Conservation (phyloP, 2,329 filamentous ascomycete species). For the Coniochaeta sp. region DNA sequence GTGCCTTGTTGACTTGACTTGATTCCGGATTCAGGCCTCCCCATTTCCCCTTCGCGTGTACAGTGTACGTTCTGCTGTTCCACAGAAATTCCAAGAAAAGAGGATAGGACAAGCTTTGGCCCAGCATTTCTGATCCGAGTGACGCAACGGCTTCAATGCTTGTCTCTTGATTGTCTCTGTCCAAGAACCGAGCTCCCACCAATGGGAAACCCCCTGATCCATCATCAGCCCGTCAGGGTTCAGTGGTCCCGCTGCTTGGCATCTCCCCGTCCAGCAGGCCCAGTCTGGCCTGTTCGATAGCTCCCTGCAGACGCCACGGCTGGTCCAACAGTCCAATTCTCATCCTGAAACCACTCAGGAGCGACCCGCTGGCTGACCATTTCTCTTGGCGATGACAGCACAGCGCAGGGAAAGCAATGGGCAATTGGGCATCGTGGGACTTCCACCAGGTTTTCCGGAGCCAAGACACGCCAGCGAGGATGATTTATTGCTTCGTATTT, state of each 20-base stretch:
- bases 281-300: not conserved
- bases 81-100: not conserved
- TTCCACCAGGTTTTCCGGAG: not conserved
- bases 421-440: not conserved
- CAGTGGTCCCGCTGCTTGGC: not conserved
- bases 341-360: slow-evolving; percentile 1
- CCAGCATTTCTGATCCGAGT: not conserved
- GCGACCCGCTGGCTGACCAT: not conserved
- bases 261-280: not conserved
- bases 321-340: not conserved
- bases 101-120: not conserved
- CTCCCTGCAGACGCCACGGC: not conserved
- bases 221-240: not conserved
- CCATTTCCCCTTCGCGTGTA: not conserved
- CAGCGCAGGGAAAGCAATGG: not conserved
- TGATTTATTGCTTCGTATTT: not conserved
- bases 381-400: slow-evolving; percentile 1
- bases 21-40: not conserved
- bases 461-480: not conserved
- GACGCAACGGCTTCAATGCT: not conserved
- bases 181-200: not conserved
- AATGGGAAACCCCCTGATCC: not conserved
- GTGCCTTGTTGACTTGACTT: not conserved
- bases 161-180: not conserved
- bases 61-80: not conserved